Evolutionary conservation across 2,329 filamentous ascomycete genomes (phyloP).

Genomic region (Diaporthe destruens): DNA sequence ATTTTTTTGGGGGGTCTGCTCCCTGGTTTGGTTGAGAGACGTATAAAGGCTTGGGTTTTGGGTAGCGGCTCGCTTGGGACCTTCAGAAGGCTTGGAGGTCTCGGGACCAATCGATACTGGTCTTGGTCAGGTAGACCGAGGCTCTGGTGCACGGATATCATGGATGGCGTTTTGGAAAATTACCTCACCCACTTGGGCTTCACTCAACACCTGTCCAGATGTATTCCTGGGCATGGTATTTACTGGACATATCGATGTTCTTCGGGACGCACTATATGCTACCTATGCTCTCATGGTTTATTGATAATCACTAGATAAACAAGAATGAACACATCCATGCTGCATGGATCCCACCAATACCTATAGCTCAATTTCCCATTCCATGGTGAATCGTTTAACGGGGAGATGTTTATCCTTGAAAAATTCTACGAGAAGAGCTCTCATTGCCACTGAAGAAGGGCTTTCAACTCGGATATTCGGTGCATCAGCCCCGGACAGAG

Average conservation of each 20-base stretch:
- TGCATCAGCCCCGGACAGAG: not conserved
- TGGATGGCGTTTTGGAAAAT: slow-evolving; percentile 31
- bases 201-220: not conserved
- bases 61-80: not conserved
- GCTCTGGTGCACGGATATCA: slow-evolving; percentile 12
- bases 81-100: not conserved
- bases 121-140: not conserved
- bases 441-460: not conserved
- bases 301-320: slow-evolving; percentile 28
- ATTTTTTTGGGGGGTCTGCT: slow-evolving; percentile 1
- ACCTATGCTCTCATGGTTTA: slow-evolving; percentile 29
- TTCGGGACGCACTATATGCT: not conserved
- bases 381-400: not conserved
- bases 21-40: not conserved
- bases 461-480: no score
- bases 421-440: not conserved
- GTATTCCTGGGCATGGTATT: not conserved
- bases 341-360: not conserved
- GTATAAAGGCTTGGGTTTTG: not conserved
- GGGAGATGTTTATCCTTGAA: not conserved
- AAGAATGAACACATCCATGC: not conserved
- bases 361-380: not conserved
- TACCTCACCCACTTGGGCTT: not conserved
- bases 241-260: slow-evolving; percentile 30
- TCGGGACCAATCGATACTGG: not conserved